phyloP scores from a whole-genome alignment of 306 rosid genomes.

The Biancaea sappan region DNA sequence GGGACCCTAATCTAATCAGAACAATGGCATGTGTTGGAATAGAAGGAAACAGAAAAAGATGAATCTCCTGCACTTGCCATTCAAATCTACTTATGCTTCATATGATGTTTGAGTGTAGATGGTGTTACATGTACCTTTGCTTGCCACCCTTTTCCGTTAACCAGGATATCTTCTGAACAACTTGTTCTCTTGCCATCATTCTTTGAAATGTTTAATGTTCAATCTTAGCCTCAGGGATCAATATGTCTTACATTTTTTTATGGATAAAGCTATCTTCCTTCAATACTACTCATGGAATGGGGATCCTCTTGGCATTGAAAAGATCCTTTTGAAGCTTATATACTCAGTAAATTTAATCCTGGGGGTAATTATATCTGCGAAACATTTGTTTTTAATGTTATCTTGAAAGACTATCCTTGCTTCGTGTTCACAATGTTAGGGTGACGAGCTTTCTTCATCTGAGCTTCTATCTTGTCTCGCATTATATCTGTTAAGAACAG shows the following conservation, averaged over 20 bases:
- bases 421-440: conserved; percentile 51
- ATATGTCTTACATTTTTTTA: not conserved
- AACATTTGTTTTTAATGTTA: conserved; percentile 41
- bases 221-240: conserved; percentile 17
- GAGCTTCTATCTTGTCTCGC: conserved; percentile 74
- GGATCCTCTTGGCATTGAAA: conserved; percentile 26
- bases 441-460: conserved; percentile 90
- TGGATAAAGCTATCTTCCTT: conserved; percentile 11
- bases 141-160: conserved; percentile 33
- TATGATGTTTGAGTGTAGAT: conserved; percentile 18
- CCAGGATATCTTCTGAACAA: conserved; percentile 4
- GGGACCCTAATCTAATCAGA: conserved; percentile 53
- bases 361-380: conserved; percentile 28
- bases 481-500: conserved; percentile 84
- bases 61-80: conserved; percentile 33
- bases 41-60: conserved; percentile 37
- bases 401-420: conserved; percentile 45
- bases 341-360: conserved; percentile 29
- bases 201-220: conserved; percentile 30
- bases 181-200: conserved; percentile 22
- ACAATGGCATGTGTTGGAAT: conserved; percentile 41
- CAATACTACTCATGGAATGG: conserved; percentile 26
- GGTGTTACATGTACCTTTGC: conserved; percentile 20
- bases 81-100: conserved; percentile 29
- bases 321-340: conserved; percentile 21